phyloP scores from a whole-genome alignment of 2,329 filamentous ascomycete genomes.

The Albifimbria verrucaria region DNA sequence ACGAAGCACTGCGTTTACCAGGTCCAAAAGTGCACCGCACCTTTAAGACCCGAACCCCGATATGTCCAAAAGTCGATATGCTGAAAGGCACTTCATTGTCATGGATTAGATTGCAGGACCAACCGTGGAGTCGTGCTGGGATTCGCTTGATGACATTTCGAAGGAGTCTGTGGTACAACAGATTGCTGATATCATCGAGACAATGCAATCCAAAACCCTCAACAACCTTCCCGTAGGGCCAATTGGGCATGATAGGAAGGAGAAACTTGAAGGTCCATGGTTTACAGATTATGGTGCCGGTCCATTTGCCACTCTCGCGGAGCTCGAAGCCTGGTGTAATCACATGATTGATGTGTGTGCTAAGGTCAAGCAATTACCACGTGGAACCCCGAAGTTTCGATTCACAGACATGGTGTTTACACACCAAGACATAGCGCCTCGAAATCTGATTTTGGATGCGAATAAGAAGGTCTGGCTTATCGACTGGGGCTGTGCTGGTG shows the following conservation, averaged over 20 bases:
- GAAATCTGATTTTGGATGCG: constrained; percentile 3
- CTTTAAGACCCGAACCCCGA: neutral
- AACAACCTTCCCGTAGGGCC: constrained; percentile 2
- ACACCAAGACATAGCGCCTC: constrained; percentile 5
- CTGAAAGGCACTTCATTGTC: constrained; percentile 1
- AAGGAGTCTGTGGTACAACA: neutral
- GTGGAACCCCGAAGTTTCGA: constrained; percentile 1
- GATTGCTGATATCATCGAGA: constrained; percentile 3
- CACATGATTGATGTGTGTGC: constrained; percentile 5
- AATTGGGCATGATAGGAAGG: neutral
- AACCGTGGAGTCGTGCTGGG: constrained; percentile 1
- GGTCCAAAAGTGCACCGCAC: constrained; percentile 4
- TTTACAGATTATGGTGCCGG: constrained; percentile 6
- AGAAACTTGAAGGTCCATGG: constrained; percentile 2
- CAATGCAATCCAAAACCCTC: neutral
- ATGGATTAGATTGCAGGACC: constrained; percentile 5
- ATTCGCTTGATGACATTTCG: neutral
- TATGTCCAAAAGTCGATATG: neutral
- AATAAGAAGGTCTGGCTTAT: constrained; percentile 5
- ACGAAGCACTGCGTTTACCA: neutral
- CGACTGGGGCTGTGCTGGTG: constrained; percentile 6
- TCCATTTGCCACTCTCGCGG: neutral
- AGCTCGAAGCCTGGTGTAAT: constrained; percentile 4
- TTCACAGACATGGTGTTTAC: constrained; percentile 2
- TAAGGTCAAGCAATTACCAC: neutral